Evolutionary conservation across 2,329 filamentous ascomycete species (phyloP).

Genomic region (Botrytis galanthina): DNA sequence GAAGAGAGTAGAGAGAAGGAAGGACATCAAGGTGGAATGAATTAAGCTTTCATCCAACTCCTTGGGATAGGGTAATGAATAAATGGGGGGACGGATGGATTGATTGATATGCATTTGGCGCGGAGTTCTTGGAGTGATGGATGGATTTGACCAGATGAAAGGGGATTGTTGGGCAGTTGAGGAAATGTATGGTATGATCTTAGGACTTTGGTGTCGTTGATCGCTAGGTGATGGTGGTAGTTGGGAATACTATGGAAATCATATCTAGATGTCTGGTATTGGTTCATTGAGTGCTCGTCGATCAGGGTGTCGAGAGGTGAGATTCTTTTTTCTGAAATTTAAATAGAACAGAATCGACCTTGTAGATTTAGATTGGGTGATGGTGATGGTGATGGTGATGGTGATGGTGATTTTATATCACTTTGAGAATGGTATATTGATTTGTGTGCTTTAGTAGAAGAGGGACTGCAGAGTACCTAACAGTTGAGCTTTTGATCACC

Average conservation of each 20-base stretch:
- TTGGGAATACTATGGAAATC: neutral
- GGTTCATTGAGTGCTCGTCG: neutral
- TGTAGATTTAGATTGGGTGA: neutral
- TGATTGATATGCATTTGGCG: slow-evolving; percentile 10
- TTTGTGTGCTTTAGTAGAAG: neutral
- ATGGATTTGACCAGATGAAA: neutral
- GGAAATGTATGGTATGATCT: neutral
- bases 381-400: neutral
- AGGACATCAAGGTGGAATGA: neutral
- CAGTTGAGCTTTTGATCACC: neutral
- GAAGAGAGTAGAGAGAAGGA: neutral
- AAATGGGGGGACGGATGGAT: neutral
- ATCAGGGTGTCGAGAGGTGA: neutral
- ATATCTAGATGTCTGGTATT: neutral
- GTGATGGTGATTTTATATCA: neutral
- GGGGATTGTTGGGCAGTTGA: neutral
- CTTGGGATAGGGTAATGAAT: neutral
- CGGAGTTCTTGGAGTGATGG: neutral
- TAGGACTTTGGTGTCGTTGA: neutral
- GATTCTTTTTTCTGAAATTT: neutral
- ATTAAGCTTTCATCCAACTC: neutral
- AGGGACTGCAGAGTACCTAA: neutral
- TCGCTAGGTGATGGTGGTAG: neutral
- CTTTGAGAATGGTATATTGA: neutral
- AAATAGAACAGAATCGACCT: neutral